Conservation (phyloP, 2,329 filamentous ascomycete genomes). For the Xylariaceae sp. region DNA sequence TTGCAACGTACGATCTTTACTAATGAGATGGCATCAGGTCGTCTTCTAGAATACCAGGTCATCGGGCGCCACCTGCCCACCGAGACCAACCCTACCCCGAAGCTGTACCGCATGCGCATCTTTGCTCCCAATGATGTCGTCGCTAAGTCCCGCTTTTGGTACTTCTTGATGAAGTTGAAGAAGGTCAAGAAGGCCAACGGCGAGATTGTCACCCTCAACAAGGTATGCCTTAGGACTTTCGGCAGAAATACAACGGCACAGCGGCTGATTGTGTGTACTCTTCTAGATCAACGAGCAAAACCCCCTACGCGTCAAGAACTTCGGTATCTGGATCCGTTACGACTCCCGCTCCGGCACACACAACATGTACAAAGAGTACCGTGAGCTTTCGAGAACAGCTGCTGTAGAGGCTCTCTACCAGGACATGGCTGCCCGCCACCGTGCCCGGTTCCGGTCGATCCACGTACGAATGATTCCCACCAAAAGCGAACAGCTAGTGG, state of each 20-base stretch:
- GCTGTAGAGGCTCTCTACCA: slow-evolving; percentile 98
- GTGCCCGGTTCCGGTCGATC: slow-evolving; percentile 95
- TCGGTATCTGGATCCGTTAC: slow-evolving; percentile 99
- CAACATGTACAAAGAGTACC: slow-evolving; percentile 99
- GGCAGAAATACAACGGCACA: background rate
- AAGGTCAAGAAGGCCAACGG: slow-evolving; percentile 99
- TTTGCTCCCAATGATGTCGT: slow-evolving; percentile 98
- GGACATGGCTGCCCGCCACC: slow-evolving; percentile 99
- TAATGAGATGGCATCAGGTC: slow-evolving; percentile 69
- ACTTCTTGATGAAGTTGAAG: slow-evolving; percentile 98
- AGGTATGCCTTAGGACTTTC: slow-evolving; percentile 64
- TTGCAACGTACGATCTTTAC: slow-evolving; percentile 28
- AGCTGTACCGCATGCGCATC: slow-evolving; percentile 99
- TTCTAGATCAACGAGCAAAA: slow-evolving; percentile 95
- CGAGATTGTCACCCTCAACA: slow-evolving; percentile 97
- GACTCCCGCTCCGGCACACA: slow-evolving; percentile 99
- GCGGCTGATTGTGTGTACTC: slow-evolving; percentile 22
- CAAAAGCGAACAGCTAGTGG: no score
- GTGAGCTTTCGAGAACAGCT: slow-evolving; percentile 94
- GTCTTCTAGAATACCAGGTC: slow-evolving; percentile 99
- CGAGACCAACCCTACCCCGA: slow-evolving; percentile 94
- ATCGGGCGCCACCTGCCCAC: slow-evolving; percentile 99
- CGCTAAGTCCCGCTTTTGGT: slow-evolving; percentile 99
- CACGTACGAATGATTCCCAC: no score
- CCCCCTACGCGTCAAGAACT: slow-evolving; percentile 99